Evolutionary conservation across 1,284 basidiomycete species (phyloP), one percentile per base, ranked within the genome.

Genomic region (Cystobasidiaceae sp.): DNA sequence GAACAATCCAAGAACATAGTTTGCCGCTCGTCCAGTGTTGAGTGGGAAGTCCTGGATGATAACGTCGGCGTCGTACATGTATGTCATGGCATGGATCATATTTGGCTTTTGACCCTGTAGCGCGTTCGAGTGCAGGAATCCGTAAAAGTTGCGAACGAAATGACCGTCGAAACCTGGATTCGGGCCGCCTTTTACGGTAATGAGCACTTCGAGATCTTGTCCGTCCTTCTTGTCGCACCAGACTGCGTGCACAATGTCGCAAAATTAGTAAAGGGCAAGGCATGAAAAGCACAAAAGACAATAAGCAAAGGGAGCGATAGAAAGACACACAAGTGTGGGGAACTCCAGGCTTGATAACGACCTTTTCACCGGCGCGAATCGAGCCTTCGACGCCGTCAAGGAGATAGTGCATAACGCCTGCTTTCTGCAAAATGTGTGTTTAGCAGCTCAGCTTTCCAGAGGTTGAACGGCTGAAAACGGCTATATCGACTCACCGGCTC

Each of bases 301-400:
- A n/a, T n/a, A n/a, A n/a, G n/a, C n/a, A n/a, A n/a, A n/a, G n/a
- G n/a, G n/a, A n/a, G n/a, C n/a, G n/a, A n/a, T n/a, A n/a, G n/a
- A n/a, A n/a, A n/a, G n/a, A n/a, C n/a, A n/a, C n/a, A n/a, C n/a
- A 58, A 30, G 76, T 77, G 58, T 77, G 75, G 2, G 67, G 67
- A n/a, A 65, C 44, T 33, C 68, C 71, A 8, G 76, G 73, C 1
- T 73, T 73, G 50, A 75, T 76, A 50, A 61, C 63, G 49, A 73
- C 69, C 60, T 64, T 70, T 46, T 76, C 67, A 0, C 76, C 75
- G 28, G 71, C 69, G 23, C 73, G 55, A 6, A 76, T 56, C 2
- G 67, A 71, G 23, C 75, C 75, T 43, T 70, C 55, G 39, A 73
- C 72, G 32, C 76, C 76, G 43, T 76, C 71, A 55, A 77, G 72